Evolutionary conservation across 345 rosid genomes (phyloP), one percentile per base, ranked within the genome.

Genomic region (Eucalyptus curtisii): DNA sequence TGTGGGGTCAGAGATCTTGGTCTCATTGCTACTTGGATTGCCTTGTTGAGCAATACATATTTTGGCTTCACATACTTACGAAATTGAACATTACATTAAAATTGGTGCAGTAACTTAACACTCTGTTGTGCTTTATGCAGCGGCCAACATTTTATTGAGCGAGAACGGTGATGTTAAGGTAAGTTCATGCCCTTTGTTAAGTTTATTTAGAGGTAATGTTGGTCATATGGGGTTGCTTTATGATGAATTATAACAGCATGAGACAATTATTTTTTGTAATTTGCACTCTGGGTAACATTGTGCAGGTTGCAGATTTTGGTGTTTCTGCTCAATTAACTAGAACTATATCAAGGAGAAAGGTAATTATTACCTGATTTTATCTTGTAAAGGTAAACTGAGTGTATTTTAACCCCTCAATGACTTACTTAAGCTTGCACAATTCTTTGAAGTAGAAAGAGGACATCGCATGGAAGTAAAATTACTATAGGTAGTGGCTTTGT

Each of bases 141-240:
- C 99, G 87, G 99, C 99, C 66, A 98, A 98, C 92, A 96, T 98
- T 91, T 95, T 98, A 91, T 91, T 97, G 93, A 93, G 97, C 1
- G 99, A 98, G 95, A 96, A 92, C 89, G 99, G 99, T 85, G 99
- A 97, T 90, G 99, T 98, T 90, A 98, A 98, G 99, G 99, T 97
- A 95, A 87, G 57, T 68, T n/a, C 19, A 64, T 86, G 85, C 86
- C 76, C 87, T 89, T 88, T 85, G 85, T 88, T 88, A 50, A 50
- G 66, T 52, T 45, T 55, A 14, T 49, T 48, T 24, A 49, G 86
- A 33, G 49, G 53, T 66, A 90, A 85, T 55, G 31, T 86, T 86
- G 55, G 89, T 87, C 55, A 24, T 64, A 49, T 89, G 20, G 55
- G 31, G 49, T 66, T 37, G 89, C 88, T 86, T 88, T 37, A 66